Evolutionary conservation across 1,139 yeast species (phyloP), one percentile per base, ranked within the genome.

Genomic region (Sugiyamaella pinicola): DNA sequence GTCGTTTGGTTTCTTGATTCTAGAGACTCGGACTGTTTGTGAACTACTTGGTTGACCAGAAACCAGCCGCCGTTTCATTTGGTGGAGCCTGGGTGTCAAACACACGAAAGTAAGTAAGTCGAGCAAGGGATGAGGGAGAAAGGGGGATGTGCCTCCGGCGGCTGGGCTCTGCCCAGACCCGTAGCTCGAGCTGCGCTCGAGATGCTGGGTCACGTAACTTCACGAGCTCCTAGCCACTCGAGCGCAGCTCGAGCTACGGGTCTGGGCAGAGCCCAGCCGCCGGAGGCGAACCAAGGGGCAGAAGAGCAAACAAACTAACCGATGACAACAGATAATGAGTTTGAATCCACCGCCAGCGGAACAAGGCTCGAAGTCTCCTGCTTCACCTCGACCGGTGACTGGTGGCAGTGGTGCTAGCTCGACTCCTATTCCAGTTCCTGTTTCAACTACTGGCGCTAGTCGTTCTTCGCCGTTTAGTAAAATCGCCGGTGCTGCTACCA

Each of bases 341-440:
- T 31, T 13, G 17, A 31, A n/a, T 31, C 17, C 35, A 8, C 15
- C 35, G 3, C 17, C 35, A 13, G 7, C 35, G 13, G 13, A 4
- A n/a, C 35, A 13, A 31, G 17, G 35, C 17, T 12, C 35, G 35
- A 13, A 13, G 33, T n/a, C 38, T 28, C 26, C 50, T 17, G 15
- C 45, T 28, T 15, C n/a, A 17, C 24, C 45, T 22, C 35, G 35
- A 31, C 17, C n/a, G 35, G 13, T 17, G 35, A 3, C 51, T 39
- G 33, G 22, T 6, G 15, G 35, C 9, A 37, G n/a, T 28, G 17
- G 10, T 17, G n/a, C 40, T 35, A 12, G 22, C 22, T 35, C 40
- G 2, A 17, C 22, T 18, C 21, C 40, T 15, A 18, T 19, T 19
- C 22, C 40, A 3, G 21, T 12, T 18, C 21, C 40, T 35, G 22